A percentile compares a stretch with the other conserved stretches of the same genome.
phyloP scores from a whole-genome alignment of 495 filamentous ascomycete genomes.

The Penicillium herquei region DNA sequence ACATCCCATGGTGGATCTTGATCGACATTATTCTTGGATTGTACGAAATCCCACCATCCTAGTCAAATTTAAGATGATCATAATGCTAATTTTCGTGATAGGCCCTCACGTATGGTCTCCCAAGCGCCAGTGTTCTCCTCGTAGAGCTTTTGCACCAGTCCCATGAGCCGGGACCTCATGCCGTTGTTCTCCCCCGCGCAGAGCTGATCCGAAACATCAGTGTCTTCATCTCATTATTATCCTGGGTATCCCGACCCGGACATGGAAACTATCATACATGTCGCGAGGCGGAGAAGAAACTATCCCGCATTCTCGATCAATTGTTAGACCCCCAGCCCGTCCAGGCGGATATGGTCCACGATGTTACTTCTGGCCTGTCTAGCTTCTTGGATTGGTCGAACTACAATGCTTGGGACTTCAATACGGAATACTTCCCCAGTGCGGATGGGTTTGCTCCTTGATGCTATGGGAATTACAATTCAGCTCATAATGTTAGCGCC shows the following conservation, averaged over 20 bases:
- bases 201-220: conserved; percentile 64
- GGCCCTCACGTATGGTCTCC: conserved; percentile 56
- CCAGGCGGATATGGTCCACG: conserved; percentile 29
- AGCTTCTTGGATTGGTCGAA: conserved; percentile 42
- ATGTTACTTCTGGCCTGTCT: conserved; percentile 33
- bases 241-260: conserved; percentile 51
- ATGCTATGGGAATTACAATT: neutral
- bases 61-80: no score
- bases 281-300: conserved; percentile 42
- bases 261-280: conserved; percentile 56
- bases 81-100: conserved; percentile 7
- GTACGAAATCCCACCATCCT: conserved; percentile 33
- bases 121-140: conserved; percentile 56
- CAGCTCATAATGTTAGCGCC: neutral
- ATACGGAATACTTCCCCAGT: conserved; percentile 28
- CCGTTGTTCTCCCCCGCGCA: conserved; percentile 50
- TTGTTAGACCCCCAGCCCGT: conserved; percentile 39
- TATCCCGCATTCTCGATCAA: conserved; percentile 43
- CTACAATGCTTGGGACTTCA: conserved; percentile 37
- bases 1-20: conserved; percentile 48
- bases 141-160: conserved; percentile 61
- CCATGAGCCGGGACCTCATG: conserved; percentile 35
- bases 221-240: conserved; percentile 58
- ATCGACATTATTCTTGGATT: conserved; percentile 55
- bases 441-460: conserved; percentile 20